Evolutionary conservation across 2,329 filamentous ascomycete species (phyloP).

Genomic region (Boeremia lycopersici): DNA sequence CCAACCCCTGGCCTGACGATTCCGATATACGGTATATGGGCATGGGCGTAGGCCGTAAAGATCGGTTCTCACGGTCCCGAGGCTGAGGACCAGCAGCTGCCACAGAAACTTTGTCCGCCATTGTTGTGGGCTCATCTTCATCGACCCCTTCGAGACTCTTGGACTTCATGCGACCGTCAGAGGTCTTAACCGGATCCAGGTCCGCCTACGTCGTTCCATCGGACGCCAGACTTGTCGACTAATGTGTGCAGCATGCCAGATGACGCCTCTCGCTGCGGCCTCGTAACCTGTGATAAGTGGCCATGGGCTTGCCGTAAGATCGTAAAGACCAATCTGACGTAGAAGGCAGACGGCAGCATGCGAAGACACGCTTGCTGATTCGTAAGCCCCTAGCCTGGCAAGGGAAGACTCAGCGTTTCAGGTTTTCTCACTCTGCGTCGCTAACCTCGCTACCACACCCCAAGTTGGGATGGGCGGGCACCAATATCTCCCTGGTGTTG

Average conservation of each 20-base stretch:
- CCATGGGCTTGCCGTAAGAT: background rate
- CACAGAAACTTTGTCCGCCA: conserved; percentile 25
- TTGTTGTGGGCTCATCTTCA: conserved; percentile 3
- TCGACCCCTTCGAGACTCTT: conserved; percentile 4
- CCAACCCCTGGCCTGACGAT: conserved; percentile 19
- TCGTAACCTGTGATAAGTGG: conserved; percentile 2
- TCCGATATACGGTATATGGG: conserved; percentile 33
- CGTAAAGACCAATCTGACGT: conserved; percentile 6
- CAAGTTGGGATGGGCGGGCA: conserved; percentile 5
- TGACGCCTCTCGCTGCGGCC: conserved; percentile 10
- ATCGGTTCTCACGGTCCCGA: conserved; percentile 35
- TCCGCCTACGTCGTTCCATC: background rate
- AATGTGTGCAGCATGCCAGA: conserved; percentile 4
- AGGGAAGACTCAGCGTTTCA: conserved; percentile 36
- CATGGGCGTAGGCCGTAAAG: conserved; percentile 31
- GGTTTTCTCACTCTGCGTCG: conserved; percentile 19
- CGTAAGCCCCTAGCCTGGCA: conserved; percentile 38
- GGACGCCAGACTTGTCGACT: conserved; percentile 3
- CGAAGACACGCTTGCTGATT: conserved; percentile 35
- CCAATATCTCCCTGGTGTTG: background rate
- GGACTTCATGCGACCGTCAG: background rate
- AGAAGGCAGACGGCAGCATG: conserved; percentile 12
- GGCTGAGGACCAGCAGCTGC: conserved; percentile 39
- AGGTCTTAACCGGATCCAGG: background rate
- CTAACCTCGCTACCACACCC: conserved; percentile 18